Evolutionary conservation across 495 filamentous ascomycete species (phyloP).

Genomic region (Recurvomyces mirabilis): DNA sequence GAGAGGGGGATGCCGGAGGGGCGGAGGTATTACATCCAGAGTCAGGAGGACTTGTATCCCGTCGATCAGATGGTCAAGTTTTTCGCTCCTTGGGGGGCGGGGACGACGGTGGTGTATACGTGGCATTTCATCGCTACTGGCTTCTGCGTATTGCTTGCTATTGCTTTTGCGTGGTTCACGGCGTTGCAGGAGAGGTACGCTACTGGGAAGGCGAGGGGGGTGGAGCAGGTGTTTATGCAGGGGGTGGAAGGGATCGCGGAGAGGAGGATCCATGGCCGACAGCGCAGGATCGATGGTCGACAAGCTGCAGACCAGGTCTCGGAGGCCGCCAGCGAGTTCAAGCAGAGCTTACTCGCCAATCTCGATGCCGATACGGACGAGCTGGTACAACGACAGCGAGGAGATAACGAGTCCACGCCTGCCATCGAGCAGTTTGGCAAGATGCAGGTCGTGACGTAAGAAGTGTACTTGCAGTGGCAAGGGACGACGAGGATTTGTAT

Average conservation of each 20-base stretch:
- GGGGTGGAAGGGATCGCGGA: background rate
- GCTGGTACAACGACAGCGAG: background rate
- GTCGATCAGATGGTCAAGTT: slow-evolving; percentile 69
- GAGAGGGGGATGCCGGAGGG: background rate
- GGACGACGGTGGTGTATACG: slow-evolving; percentile 36
- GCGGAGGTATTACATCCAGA: slow-evolving; percentile 53
- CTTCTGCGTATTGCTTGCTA: slow-evolving; percentile 48
- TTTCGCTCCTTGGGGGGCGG: slow-evolving; percentile 35
- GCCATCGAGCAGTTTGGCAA: slow-evolving; percentile 4
- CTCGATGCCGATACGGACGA: background rate
- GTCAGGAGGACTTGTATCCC: slow-evolving; percentile 78
- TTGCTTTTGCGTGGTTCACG: slow-evolving; percentile 42
- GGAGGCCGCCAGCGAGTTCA: background rate
- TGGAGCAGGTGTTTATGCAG: background rate
- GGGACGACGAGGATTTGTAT: no score
- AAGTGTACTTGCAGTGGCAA: no score
- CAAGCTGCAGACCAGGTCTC: background rate
- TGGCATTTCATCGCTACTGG: slow-evolving; percentile 53
- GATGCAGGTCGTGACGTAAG: slow-evolving; percentile 9
- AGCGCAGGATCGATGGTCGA: background rate
- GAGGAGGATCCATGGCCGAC: background rate
- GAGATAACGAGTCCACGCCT: background rate
- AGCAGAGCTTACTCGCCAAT: background rate
- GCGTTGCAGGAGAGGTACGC: slow-evolving; percentile 35
- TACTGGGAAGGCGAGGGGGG: background rate